phyloP scores from a whole-genome alignment of 352 stramenopile species.

The Thalassiosira hispida region DNA sequence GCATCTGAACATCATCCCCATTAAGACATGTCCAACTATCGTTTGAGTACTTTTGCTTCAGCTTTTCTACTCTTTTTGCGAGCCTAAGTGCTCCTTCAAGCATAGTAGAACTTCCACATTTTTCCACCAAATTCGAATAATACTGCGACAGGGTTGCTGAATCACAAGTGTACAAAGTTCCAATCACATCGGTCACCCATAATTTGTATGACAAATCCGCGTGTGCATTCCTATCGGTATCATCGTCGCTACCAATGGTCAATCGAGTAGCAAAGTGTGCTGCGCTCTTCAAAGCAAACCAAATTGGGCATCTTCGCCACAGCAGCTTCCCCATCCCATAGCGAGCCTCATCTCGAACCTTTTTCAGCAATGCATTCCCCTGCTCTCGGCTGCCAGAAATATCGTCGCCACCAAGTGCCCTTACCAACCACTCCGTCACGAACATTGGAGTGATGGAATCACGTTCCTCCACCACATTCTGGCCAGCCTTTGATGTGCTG shows the following conservation, averaged over 20 bases:
- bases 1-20: neutral
- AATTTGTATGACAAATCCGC: conserved; percentile 2
- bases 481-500: neutral
- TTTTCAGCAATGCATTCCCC: conserved; percentile 14
- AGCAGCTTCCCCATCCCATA: conserved; percentile 17
- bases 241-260: neutral
- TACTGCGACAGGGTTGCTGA: neutral
- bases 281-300: conserved; percentile 9
- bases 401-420: neutral
- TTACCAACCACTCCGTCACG: conserved; percentile 11
- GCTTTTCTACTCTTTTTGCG: conserved; percentile 5
- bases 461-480: neutral
- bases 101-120: conserved; percentile 4
- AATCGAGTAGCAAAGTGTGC: neutral
- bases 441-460: conserved; percentile 5
- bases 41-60: conserved; percentile 2
- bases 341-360: conserved; percentile 13
- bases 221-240: neutral
- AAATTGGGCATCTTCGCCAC: conserved; percentile 12
- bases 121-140: neutral
- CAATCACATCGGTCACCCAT: conserved; percentile 3
- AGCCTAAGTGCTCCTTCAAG: neutral
- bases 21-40: neutral
- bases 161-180: neutral
- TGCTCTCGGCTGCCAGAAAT: neutral